Conservation (phyloP, 1,284 basidiomycete species). For the Coriolopsis trogii region DNA sequence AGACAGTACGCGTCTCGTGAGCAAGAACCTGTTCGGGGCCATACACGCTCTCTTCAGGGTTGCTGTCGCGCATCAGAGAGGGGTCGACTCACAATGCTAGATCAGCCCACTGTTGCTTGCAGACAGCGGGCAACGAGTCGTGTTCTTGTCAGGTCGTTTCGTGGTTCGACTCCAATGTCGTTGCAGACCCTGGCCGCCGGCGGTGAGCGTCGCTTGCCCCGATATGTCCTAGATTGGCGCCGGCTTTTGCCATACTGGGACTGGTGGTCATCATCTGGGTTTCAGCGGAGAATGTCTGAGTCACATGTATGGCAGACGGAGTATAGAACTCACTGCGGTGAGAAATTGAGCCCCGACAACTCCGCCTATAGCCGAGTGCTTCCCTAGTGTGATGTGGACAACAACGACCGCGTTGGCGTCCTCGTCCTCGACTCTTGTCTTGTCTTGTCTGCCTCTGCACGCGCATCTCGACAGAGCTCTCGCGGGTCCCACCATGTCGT, state of each 20-base stretch:
- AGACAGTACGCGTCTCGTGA: neutral
- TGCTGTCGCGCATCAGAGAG: too few relatives aligned
- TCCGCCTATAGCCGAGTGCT: constrained; percentile 21
- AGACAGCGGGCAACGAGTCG: neutral
- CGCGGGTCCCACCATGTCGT: constrained; percentile 19
- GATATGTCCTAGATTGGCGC: constrained; percentile 5
- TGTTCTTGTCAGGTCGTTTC: too few relatives aligned
- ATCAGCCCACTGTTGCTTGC: neutral
- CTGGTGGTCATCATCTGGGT: neutral
- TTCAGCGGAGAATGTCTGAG: constrained; percentile 4
- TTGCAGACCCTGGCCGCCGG: neutral
- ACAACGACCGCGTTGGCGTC: constrained; percentile 15
- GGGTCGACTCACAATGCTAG: too few relatives aligned
- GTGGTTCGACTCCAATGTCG: too few relatives aligned
- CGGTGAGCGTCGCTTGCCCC: constrained; percentile 1
- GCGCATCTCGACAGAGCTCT: constrained; percentile 20
- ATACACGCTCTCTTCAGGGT: too few relatives aligned
- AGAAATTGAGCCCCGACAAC: constrained; percentile 15
- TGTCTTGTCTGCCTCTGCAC: constrained; percentile 27
- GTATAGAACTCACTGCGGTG: too few relatives aligned
- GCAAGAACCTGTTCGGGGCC: neutral
- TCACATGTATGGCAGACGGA: too few relatives aligned
- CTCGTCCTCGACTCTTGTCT: constrained; percentile 19
- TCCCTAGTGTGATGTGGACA: constrained; percentile 19
- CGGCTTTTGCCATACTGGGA: neutral